Base-by-base conservation (phyloP, 495 filamentous ascomycete genomes). In the Neurospora pannonica region DNA sequence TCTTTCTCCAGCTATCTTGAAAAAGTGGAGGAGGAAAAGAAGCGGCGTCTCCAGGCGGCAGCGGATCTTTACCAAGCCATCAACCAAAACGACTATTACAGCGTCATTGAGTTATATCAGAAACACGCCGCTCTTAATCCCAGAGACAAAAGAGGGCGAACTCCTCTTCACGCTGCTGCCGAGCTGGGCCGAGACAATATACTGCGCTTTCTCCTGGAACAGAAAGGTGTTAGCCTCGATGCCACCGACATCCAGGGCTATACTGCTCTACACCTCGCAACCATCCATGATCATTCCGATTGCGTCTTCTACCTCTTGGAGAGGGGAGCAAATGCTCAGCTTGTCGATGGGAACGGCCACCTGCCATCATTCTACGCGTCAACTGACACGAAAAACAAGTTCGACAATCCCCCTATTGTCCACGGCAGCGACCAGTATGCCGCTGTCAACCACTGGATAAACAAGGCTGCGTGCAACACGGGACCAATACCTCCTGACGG, bases 281-380 rank as follows among this genome's bases (percentile, higher is more conserved):
- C 19, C 0, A 19, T 72, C 37, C 5, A 67, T 28, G 2, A 72
- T 1, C 43, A 62, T 1, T 13, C 37, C 1, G 4, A 70, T 3
- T 72, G 73, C 24, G 70, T 74, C 1, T 46, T 67, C 6, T 10
- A n/a, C 0, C 48, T 74, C 1, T 31, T 74, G 15, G 67, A 37
- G 28, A 31, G 9, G 13, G 73, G 73, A 11, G 73, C 73, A 31
- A 62, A 72, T 38, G 36, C 73, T 13, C 34, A 74, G 5, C 4
- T 74, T 34, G 73, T 54, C n/a, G 73, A 74, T 38, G 70, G 67
- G 5, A 74, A 42, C 7, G 73, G 73, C 11, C 73, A 74, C 36
- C 17, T 74, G 17, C 70, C 73, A n/a, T 38, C 36, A n/a, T 74
- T 9, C 46, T 74, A 74, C 60, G 73, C 70, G 15, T 34, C 38